These are phyloP conservation scores for Pseudozyma sp. DNA, from an alignment of 1,284 basidiomycete genomes.

Conservation along the genomic window DNA sequence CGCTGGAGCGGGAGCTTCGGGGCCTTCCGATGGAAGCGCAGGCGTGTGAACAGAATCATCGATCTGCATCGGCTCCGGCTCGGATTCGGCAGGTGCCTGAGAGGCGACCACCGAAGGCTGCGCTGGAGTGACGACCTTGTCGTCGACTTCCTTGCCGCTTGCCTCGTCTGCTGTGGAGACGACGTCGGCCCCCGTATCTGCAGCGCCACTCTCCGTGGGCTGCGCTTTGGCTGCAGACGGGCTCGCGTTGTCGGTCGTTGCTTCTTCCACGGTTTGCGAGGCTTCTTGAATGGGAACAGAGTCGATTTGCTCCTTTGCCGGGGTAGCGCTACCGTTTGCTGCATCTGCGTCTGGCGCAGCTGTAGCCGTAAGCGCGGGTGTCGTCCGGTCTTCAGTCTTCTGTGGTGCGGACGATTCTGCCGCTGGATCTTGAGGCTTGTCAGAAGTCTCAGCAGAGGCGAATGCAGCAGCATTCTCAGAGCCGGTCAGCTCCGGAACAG, in stretches of 20 bases:
- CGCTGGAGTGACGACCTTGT: constrained; percentile 6
- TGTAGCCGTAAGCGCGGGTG: constrained; percentile 15
- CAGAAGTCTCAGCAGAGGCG: neutral
- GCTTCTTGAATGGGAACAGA: neutral
- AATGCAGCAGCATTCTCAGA: neutral
- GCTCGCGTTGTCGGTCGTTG: neutral
- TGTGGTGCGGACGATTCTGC: constrained; percentile 1
- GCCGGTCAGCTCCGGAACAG: constrained; percentile 1
- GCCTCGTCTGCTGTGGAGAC: constrained; percentile 2
- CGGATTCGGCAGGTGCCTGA: constrained; percentile 5
- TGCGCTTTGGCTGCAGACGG: constrained; percentile 2
- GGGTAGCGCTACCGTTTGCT: neutral
- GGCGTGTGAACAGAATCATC: constrained; percentile 39
- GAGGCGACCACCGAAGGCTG: neutral
- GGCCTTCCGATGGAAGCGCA: constrained; percentile 18
- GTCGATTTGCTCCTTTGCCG: neutral
- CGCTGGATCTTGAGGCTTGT: neutral
- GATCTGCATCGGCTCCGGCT: constrained; percentile 27
- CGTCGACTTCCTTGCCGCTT: constrained; percentile 35
- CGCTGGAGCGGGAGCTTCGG: constrained; percentile 1
- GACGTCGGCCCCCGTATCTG: neutral
- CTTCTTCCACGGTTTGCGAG: neutral
- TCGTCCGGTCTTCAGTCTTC: constrained; percentile 15
- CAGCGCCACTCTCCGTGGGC: neutral
- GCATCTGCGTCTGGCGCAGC: constrained; percentile 3